Base-by-base conservation (phyloP, 805 yeast genomes). In the Ogataea nonfermentans region DNA sequence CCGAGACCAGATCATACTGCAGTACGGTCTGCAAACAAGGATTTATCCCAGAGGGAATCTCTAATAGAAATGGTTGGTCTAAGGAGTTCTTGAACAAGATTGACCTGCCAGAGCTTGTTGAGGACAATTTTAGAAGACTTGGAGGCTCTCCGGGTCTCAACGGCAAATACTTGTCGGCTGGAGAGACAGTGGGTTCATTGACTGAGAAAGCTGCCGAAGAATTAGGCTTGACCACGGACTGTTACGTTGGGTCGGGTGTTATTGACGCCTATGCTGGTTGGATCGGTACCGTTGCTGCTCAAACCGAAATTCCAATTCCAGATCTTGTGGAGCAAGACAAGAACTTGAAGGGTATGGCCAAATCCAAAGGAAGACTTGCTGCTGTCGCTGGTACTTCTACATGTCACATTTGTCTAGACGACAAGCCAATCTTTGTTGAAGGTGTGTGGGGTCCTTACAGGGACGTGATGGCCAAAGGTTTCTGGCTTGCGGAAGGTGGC, bases 391-490 rank as follows among this genome's bases (percentile, higher is more conserved):
- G 99, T 45, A 93, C 99, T 5, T 89, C 97, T 2, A 93, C 99
- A 1, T 93, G 99, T 60, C 98, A 93, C 63, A 81, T 93, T 52
- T 89, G 87, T 41, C 73, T 91, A 73, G 83, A 95, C 20, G 74
- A 77, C 45, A 82, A 86, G 22, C 84, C 96, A 0, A 78, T 88
- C 30, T 90, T 91, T 60, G 98, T 91, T 8, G 79, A 87, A 30
- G 99, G 99, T 44, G 96, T 93, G 24, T 93, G 99, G 99, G 99
- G 99, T 10, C 99, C 99, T 2, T 93, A 93, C 65, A 75, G 89
- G 55, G 96, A 90, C 62, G 95, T 87, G 4, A 74, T 91, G 70
- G 84, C 95, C n/a, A 83, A 84, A 20, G 88, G 81, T 5, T 82
- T 71, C 56, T 93, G 98, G 98, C 72, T 90, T 48, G 96, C 98